These are phyloP conservation scores for Nothopassalora personata DNA, from an alignment of 2,329 filamentous ascomycete genomes.

Conservation along the genomic window DNA sequence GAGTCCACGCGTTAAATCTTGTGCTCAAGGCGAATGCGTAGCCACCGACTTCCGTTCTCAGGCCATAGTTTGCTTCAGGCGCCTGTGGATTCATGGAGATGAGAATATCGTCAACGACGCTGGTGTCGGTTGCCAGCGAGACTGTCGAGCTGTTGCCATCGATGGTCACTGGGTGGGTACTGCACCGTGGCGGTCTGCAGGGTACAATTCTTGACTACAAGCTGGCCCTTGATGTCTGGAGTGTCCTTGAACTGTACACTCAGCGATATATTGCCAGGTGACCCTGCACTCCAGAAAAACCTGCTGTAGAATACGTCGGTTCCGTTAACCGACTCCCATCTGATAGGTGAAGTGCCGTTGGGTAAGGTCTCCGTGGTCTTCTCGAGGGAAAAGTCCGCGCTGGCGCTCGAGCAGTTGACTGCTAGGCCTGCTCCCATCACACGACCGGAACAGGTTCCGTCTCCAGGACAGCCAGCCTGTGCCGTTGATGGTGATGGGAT, in stretches of 20 bases:
- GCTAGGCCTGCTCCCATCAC: conserved; percentile 1
- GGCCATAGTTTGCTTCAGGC: neutral
- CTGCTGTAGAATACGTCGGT: neutral
- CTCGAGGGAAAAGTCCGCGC: too few relatives aligned
- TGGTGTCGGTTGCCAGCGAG: conserved; percentile 1
- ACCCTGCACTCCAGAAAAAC: neutral
- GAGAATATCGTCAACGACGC: conserved; percentile 4
- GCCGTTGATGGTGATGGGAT: neutral
- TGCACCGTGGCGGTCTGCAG: conserved; percentile 5
- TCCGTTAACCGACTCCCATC: too few relatives aligned
- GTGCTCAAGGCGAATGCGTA: neutral
- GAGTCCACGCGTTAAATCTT: conserved; percentile 1
- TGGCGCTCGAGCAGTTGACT: neutral
- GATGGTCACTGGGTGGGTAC: conserved; percentile 6
- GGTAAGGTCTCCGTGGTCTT: too few relatives aligned
- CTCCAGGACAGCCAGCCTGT: conserved; percentile 4
- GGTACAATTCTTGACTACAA: conserved; percentile 9
- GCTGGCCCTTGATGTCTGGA: conserved; percentile 1
- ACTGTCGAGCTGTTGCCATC: conserved; percentile 12
- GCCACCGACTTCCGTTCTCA: neutral
- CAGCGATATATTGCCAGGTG: neutral
- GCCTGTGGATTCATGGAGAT: neutral
- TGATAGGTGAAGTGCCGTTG: too few relatives aligned
- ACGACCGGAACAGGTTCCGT: conserved; percentile 4
- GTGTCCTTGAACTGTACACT: conserved; percentile 6